These are phyloP conservation scores for Dendrobium catenatum DNA, from an alignment of 106 monocot genomes.

Conservation along the genomic window DNA sequence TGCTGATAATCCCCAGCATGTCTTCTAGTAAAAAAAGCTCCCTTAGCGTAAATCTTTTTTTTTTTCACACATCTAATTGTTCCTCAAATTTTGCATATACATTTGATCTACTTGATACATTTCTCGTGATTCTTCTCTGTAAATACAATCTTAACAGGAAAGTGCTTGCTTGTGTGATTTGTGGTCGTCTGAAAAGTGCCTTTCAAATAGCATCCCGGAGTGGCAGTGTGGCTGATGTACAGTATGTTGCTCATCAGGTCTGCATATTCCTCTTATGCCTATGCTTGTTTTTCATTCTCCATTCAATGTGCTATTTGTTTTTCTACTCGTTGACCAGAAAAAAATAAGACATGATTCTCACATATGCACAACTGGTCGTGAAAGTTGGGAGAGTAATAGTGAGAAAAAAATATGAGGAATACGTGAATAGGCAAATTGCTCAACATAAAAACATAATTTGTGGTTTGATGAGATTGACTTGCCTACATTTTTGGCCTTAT, in stretches of 20 bases:
- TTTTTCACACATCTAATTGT: neutral
- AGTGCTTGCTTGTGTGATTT: constrained; percentile 90
- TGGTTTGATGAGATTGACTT: neutral
- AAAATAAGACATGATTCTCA: neutral
- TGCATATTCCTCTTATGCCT: neutral
- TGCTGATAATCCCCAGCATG: neutral
- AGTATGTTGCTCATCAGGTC: constrained; percentile 98
- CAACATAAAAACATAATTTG: too few relatives aligned
- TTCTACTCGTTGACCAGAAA: neutral
- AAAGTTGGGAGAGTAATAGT: neutral
- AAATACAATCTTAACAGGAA: constrained; percentile 44
- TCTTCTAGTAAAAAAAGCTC: neutral
- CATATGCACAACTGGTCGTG: neutral
- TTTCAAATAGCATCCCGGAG: constrained; percentile 91
- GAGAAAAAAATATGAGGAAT: too few relatives aligned
- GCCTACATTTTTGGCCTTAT: too few relatives aligned
- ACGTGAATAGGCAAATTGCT: too few relatives aligned
- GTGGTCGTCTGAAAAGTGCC: constrained; percentile 93
- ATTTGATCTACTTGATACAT: neutral
- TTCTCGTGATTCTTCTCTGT: neutral
- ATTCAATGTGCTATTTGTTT: neutral
- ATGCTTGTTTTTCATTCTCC: neutral
- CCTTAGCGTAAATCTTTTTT: neutral
- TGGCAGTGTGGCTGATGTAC: constrained; percentile 97
- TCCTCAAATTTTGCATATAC: neutral